Evolutionary conservation across 768 basidiomycete species (phyloP).

Genomic region (Hypholoma sublateritium): DNA sequence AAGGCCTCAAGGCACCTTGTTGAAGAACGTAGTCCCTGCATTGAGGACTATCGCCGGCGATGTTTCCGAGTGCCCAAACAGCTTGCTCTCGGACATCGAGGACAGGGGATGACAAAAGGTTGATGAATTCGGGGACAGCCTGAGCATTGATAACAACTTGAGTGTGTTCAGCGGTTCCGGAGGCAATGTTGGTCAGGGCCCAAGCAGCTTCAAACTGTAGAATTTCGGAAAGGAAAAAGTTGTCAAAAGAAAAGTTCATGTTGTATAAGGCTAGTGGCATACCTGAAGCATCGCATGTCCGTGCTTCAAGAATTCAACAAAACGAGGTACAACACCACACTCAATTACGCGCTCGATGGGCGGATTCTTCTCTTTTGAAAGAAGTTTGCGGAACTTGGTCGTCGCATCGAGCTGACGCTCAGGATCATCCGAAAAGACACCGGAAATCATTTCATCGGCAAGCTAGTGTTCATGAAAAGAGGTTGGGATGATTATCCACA

Average conservation of each 20-base stretch:
- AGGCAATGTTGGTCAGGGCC: conserved; percentile 97
- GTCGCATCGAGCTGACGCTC: conserved; percentile 96
- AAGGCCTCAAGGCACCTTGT: conserved; percentile 90
- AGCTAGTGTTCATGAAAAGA: conserved; percentile 43
- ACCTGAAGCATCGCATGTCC: conserved; percentile 88
- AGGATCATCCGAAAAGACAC: conserved; percentile 89
- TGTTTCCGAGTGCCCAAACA: conserved; percentile 99
- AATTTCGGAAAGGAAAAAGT: conserved; percentile 1
- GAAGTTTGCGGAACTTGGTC: conserved; percentile 96
- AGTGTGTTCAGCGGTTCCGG: conserved; percentile 97
- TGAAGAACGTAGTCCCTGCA: conserved; percentile 97
- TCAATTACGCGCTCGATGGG: conserved; percentile 98
- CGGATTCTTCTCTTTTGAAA: conserved; percentile 99
- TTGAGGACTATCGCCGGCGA: conserved; percentile 96
- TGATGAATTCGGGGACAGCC: conserved; percentile 97
- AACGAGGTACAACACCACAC: conserved; percentile 95
- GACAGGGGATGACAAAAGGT: conserved; percentile 89
- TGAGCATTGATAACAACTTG: conserved; percentile 95
- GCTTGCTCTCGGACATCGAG: conserved; percentile 98
- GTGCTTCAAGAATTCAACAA: conserved; percentile 88
- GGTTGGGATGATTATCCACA: conserved; percentile 11
- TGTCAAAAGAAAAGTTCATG: conserved; percentile 6
- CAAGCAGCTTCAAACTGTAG: conserved; percentile 93
- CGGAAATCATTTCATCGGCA: conserved; percentile 89
- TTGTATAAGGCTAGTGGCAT: conserved; percentile 16